Percentiles rank a stretch among this genome's conserved stretches.
Evolutionary conservation across 129 eudicot species (phyloP).

Genomic region (Arctium minus): DNA sequence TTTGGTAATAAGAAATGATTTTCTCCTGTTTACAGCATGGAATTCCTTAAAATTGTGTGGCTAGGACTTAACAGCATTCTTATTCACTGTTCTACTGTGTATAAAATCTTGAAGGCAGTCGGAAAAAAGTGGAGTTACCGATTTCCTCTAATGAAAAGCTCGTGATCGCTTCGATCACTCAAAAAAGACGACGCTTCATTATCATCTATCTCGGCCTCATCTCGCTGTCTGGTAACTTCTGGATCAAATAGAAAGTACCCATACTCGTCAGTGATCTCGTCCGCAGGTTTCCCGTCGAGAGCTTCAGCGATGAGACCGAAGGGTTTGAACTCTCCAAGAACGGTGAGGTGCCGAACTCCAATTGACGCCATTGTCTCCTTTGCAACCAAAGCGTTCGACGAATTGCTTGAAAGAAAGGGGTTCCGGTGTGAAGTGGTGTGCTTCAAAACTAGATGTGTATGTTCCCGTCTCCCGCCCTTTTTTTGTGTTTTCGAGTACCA

Average conservation of each 20-base stretch:
- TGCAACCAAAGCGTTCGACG: constrained; percentile 18
- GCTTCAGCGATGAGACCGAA: constrained; percentile 88
- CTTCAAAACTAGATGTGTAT: not conserved
- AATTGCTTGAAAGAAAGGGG: constrained; percentile 1
- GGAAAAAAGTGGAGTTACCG: constrained; percentile 38
- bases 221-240: constrained; percentile 56
- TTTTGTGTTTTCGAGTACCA: constrained; percentile 18
- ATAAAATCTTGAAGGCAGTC: constrained; percentile 14
- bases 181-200: constrained; percentile 31
- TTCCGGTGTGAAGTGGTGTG: not conserved
- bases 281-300: constrained; percentile 71
- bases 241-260: constrained; percentile 75
- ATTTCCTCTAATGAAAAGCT: constrained; percentile 77
- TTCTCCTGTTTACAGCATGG: not conserved
- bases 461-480: constrained; percentile 36
- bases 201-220: constrained; percentile 38
- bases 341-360: constrained; percentile 68
- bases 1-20: not conserved
- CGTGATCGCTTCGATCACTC: constrained; percentile 71
- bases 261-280: constrained; percentile 46
- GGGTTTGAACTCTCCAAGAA: constrained; percentile 84
- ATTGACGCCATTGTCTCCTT: constrained; percentile 43
- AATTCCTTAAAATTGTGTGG: not conserved
- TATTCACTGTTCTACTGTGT: not conserved
- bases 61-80: not conserved